Evolutionary conservation across 176 grass and related monocot genomes (phyloP).

Genomic region (Oryza meyeriana): DNA sequence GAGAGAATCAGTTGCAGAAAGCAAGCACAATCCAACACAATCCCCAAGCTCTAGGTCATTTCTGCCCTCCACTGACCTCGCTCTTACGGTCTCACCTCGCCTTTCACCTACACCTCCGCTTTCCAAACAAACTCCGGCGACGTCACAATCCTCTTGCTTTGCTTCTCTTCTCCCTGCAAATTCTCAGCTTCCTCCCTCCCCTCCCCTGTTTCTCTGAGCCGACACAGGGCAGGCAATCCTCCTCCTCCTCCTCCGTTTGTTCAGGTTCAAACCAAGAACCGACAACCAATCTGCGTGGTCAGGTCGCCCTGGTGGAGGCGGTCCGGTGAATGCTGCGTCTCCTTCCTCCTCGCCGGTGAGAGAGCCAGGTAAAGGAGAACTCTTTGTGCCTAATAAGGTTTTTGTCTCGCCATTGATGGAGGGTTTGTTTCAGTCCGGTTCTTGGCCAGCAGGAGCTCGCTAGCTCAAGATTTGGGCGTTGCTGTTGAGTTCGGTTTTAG

Average conservation of each 20-base stretch:
- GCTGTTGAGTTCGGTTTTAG: neutral
- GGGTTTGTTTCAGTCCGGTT: neutral
- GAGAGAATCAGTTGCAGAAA: neutral
- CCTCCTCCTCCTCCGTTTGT: neutral
- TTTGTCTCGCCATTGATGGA: slow-evolving; percentile 14
- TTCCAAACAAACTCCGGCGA: neutral
- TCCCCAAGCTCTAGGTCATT: slow-evolving; percentile 21
- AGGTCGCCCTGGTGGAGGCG: neutral
- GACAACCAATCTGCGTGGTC: neutral
- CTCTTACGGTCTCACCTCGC: neutral
- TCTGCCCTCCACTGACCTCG: slow-evolving; percentile 10
- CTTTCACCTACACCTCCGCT: neutral
- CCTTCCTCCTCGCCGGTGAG: neutral
- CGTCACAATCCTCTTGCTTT: neutral
- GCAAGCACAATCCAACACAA: neutral
- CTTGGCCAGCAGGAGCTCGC: neutral
- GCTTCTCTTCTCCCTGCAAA: neutral
- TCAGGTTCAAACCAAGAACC: neutral
- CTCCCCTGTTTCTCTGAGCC: neutral
- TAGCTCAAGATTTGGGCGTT: neutral
- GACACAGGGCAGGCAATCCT: neutral
- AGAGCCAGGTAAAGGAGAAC: slow-evolving; percentile 4
- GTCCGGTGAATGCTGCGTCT: neutral
- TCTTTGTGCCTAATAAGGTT: neutral
- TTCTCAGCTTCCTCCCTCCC: neutral